A percentile compares a stretch with the other conserved stretches of the same genome.
Conservation (phyloP, 2,329 filamentous ascomycete genomes). For the Penicillium sp. region DNA sequence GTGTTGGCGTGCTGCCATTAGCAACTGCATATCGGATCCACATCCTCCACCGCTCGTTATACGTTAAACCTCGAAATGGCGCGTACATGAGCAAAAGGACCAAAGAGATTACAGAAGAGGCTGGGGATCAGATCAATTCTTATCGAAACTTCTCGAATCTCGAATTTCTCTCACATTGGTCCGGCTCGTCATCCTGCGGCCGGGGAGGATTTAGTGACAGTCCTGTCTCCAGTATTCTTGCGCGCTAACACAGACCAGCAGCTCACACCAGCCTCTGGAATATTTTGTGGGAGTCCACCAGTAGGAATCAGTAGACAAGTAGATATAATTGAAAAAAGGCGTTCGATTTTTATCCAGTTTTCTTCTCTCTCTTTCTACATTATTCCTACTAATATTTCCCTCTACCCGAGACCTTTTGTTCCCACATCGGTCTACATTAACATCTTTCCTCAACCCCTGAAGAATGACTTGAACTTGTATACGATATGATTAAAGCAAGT, state of each 20-base stretch:
- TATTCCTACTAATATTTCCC: neutral
- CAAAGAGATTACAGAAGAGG: neutral
- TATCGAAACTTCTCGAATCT: conserved; percentile 20
- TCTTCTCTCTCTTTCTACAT: neutral
- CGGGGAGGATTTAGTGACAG: conserved; percentile 25
- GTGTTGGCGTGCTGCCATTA: conserved; percentile 5
- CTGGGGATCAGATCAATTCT: neutral
- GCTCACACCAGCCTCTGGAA: conserved; percentile 31
- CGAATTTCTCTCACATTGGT: neutral
- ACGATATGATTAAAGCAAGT: neutral
- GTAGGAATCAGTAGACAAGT: conserved; percentile 13
- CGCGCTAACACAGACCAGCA: conserved; percentile 32
- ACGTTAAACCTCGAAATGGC: neutral
- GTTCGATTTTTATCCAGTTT: conserved; percentile 10
- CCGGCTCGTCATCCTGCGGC: conserved; percentile 6
- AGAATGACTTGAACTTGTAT: conserved; percentile 5
- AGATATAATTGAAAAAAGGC: conserved; percentile 6
- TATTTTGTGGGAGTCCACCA: conserved; percentile 22
- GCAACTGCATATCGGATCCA: conserved; percentile 28
- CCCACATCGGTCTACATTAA: neutral
- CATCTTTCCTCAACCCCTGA: neutral
- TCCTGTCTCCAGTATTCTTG: conserved; percentile 27
- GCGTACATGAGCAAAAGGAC: neutral
- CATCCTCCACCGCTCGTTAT: conserved; percentile 19
- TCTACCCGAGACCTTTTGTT: neutral